These are phyloP conservation scores for Trichoderma polysporum DNA, from an alignment of 2,329 filamentous ascomycete species.

Conservation along the genomic window DNA sequence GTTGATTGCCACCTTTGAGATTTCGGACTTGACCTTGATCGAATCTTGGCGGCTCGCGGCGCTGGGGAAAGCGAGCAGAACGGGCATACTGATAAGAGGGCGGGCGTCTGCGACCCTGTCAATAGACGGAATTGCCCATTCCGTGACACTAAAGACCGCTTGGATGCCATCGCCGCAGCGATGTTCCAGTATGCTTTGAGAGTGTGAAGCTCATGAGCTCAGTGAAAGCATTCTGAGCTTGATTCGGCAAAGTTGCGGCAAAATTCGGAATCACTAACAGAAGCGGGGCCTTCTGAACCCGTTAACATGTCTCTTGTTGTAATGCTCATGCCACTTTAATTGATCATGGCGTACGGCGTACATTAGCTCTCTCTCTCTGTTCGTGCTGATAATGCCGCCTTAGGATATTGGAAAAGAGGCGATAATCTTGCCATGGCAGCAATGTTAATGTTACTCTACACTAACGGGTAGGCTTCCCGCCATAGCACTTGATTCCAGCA, in stretches of 20 bases:
- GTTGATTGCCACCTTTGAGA: conserved; percentile 34
- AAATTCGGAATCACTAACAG: conserved; percentile 17
- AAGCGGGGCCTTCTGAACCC: background rate
- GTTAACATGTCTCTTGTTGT: background rate
- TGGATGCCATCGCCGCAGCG: conserved; percentile 32
- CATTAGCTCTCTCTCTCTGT: background rate
- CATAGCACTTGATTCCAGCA: background rate
- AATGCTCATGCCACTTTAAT: background rate
- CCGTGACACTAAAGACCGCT: conserved; percentile 31
- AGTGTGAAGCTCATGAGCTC: conserved; percentile 4
- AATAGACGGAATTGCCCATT: conserved; percentile 31
- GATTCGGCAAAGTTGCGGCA: conserved; percentile 23
- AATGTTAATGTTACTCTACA: background rate
- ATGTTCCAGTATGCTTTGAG: background rate
- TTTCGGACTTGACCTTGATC: conserved; percentile 26
- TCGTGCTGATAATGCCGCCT: background rate
- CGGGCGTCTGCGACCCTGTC: conserved; percentile 23
- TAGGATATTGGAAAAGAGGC: background rate
- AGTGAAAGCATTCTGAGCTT: conserved; percentile 14
- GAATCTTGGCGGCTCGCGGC: conserved; percentile 24
- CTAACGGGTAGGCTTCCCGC: background rate
- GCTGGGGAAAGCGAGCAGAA: conserved; percentile 34
- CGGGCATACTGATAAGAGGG: conserved; percentile 30
- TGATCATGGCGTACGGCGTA: background rate
- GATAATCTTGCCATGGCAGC: background rate